Percentiles rank a stretch among this genome's conserved stretches.
These are phyloP conservation scores for Penicillium antarcticum DNA, from an alignment of 495 filamentous ascomycete genomes.

Conservation along the genomic window DNA sequence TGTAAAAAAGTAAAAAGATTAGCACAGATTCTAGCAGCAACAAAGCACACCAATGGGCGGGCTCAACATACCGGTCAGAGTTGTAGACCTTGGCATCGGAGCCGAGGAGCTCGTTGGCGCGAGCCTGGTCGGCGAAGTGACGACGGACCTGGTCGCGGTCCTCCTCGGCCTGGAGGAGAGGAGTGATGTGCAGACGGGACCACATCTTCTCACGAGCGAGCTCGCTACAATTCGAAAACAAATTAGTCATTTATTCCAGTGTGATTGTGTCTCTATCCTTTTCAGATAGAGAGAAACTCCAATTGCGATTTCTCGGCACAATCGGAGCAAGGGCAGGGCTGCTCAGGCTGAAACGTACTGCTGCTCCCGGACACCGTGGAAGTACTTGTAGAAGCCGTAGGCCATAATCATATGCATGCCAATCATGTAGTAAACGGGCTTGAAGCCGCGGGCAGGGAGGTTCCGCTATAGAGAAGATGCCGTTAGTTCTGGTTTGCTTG, in stretches of 20 bases:
- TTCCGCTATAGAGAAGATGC: constrained; percentile 63
- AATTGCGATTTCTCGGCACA: constrained; percentile 7
- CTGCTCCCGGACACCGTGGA: constrained; percentile 75
- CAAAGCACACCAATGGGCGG: background rate
- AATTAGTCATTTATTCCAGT: background rate
- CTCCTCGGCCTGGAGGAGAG: constrained; percentile 89
- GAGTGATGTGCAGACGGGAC: constrained; percentile 88
- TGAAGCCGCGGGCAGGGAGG: constrained; percentile 87
- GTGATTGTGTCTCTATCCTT: background rate
- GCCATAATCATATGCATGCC: constrained; percentile 72
- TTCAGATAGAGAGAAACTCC: background rate
- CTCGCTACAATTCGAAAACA: constrained; percentile 56
- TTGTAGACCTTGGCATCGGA: constrained; percentile 79
- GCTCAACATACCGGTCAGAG: constrained; percentile 69
- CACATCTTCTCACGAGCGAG: constrained; percentile 97
- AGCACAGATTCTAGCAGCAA: background rate
- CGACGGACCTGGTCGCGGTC: constrained; percentile 90
- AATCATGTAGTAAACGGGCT: constrained; percentile 70
- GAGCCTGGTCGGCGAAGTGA: constrained; percentile 76
- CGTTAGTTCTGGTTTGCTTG: constrained; percentile 14
- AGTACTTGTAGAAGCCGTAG: constrained; percentile 83
- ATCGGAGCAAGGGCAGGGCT: constrained; percentile 4
- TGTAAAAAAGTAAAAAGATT: constrained; percentile 9
- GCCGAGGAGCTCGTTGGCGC: constrained; percentile 87
- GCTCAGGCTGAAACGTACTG: constrained; percentile 58